Conservation (phyloP, 129 eudicot species). For the Glebionis coronaria region DNA sequence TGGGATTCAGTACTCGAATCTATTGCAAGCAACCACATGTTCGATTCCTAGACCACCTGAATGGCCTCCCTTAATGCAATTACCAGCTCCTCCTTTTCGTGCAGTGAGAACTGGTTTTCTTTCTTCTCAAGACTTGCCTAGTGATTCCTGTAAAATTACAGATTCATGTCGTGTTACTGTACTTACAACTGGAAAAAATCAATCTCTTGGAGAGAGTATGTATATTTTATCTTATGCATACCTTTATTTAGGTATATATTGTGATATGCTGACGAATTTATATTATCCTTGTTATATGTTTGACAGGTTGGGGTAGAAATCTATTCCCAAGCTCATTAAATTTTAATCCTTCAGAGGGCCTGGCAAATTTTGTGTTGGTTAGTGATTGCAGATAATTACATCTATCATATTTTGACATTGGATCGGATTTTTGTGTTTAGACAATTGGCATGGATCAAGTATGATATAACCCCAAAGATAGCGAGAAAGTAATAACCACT, state of each 20-base stretch:
- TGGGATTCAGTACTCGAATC: constrained; percentile 70
- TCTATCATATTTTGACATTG: background rate
- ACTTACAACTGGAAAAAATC: constrained; percentile 80
- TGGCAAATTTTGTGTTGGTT: constrained; percentile 48
- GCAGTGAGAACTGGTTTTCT: constrained; percentile 59
- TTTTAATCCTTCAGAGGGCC: constrained; percentile 39
- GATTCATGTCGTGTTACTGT: constrained; percentile 75
- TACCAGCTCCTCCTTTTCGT: constrained; percentile 72
- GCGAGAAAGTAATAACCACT: too few species aligned
- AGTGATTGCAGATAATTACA: constrained; percentile 26
- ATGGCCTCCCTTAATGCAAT: constrained; percentile 88
- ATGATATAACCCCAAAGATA: too few species aligned
- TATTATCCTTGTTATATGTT: constrained; percentile 1
- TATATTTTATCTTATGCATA: constrained; percentile 9
- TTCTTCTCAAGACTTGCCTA: constrained; percentile 63
- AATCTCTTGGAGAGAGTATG: constrained; percentile 72
- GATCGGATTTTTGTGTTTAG: background rate
- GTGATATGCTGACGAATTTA: background rate
- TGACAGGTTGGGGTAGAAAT: constrained; percentile 63
- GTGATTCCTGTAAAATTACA: constrained; percentile 61
- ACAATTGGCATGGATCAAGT: background rate
- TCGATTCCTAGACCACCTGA: constrained; percentile 66
- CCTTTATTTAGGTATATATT: background rate
- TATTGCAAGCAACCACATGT: constrained; percentile 58
- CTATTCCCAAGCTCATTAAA: constrained; percentile 46